phyloP scores from a whole-genome alignment of 1,139 yeast genomes.

The Yamadazyma buinensis region DNA sequence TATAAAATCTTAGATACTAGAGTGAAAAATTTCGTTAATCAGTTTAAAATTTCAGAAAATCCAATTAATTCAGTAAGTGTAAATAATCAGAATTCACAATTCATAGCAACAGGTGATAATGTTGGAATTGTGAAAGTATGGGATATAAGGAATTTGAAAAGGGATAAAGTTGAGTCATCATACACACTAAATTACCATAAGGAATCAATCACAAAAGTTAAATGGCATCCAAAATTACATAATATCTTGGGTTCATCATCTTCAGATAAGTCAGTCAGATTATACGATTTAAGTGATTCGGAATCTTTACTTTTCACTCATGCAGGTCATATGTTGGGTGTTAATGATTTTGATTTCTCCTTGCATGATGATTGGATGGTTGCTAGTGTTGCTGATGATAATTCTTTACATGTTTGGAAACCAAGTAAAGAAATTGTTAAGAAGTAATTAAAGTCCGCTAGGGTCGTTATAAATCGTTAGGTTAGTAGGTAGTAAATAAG shows the following conservation, averaged over 20 bases:
- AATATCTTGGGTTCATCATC: constrained; percentile 71
- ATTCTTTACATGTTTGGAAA: constrained; percentile 83
- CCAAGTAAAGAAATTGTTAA: constrained; percentile 37
- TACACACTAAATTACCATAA: constrained; percentile 33
- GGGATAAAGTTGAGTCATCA: constrained; percentile 2
- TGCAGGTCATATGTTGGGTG: constrained; percentile 87
- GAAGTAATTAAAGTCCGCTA: too few relatives aligned
- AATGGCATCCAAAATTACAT: constrained; percentile 71
- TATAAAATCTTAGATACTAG: constrained; percentile 52
- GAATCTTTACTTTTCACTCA: constrained; percentile 62
- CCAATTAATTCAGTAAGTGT: constrained; percentile 68
- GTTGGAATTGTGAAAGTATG: constrained; percentile 58
- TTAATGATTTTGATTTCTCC: constrained; percentile 87
- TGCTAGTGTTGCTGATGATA: constrained; percentile 85
- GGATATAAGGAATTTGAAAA: constrained; percentile 58
- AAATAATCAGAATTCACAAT: constrained; percentile 49
- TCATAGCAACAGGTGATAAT: constrained; percentile 69
- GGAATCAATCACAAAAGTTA: constrained; percentile 62
- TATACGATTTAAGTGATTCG: constrained; percentile 60
- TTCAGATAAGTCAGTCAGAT: constrained; percentile 61
- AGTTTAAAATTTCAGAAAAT: constrained; percentile 28
- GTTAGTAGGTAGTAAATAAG: too few relatives aligned
- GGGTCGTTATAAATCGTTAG: too few relatives aligned
- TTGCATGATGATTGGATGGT: constrained; percentile 73
- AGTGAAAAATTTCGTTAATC: constrained; percentile 13